These are phyloP conservation scores for Lomentospora prolificans DNA, from an alignment of 2,329 filamentous ascomycete genomes.

Conservation along the genomic window DNA sequence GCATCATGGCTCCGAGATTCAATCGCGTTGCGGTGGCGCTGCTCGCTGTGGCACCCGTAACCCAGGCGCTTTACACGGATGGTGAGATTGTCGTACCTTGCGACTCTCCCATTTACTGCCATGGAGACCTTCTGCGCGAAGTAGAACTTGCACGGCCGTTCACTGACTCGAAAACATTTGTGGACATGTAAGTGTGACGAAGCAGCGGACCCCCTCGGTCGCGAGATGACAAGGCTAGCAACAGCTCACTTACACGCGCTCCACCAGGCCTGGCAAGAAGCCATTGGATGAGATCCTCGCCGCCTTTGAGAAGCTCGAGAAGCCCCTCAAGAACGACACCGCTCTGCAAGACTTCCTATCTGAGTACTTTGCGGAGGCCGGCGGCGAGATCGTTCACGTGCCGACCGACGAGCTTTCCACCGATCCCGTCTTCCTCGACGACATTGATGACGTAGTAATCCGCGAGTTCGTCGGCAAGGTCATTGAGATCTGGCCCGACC, in stretches of 20 bases:
- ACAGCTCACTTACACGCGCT: slow-evolving; percentile 11
- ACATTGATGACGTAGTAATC: slow-evolving; percentile 47
- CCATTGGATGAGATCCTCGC: slow-evolving; percentile 50
- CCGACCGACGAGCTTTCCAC: slow-evolving; percentile 40
- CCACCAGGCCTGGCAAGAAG: slow-evolving; percentile 44
- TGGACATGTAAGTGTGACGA: slow-evolving; percentile 54
- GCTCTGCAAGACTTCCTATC: slow-evolving; percentile 51
- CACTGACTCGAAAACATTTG: slow-evolving; percentile 60
- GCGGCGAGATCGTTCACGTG: slow-evolving; percentile 50
- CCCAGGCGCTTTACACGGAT: slow-evolving; percentile 44
- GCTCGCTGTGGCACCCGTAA: slow-evolving; percentile 19
- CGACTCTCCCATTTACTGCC: slow-evolving; percentile 58
- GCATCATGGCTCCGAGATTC: background rate
- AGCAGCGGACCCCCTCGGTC: background rate
- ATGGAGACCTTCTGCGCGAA: slow-evolving; percentile 51
- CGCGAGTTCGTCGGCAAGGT: slow-evolving; percentile 52
- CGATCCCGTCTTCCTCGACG: slow-evolving; percentile 46
- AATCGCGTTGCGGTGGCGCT: slow-evolving; percentile 2
- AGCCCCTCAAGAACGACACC: slow-evolving; percentile 54
- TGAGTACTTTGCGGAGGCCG: slow-evolving; percentile 54
- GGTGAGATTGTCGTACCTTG: slow-evolving; percentile 53
- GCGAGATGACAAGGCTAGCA: background rate
- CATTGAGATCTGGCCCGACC: slow-evolving; percentile 59
- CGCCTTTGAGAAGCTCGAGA: slow-evolving; percentile 48
- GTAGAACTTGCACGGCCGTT: slow-evolving; percentile 56